phyloP scores from a whole-genome alignment of 2,329 filamentous ascomycete genomes.

The Lomentospora prolificans region DNA sequence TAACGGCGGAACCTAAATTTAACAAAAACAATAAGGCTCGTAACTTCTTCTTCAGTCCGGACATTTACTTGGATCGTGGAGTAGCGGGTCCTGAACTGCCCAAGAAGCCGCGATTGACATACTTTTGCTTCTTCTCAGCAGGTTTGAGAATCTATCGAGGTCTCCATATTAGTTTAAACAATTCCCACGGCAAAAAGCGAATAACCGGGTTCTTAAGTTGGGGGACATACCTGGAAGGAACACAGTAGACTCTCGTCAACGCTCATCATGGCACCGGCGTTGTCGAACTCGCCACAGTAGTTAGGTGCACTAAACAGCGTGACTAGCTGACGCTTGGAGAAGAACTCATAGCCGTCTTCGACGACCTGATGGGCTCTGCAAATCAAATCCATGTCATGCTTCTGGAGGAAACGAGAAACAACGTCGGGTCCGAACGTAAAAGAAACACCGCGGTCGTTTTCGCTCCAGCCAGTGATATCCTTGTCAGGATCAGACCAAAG shows the following conservation, averaged over 20 bases:
- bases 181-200: no score
- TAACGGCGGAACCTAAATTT: conserved; percentile 96
- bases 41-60: conserved; percentile 34
- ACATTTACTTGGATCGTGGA: conserved; percentile 12
- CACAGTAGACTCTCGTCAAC: conserved; percentile 97
- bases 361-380: conserved; percentile 98
- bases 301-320: conserved; percentile 97
- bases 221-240: conserved; percentile 77
- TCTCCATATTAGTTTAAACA: no score
- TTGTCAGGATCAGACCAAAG: conserved; percentile 99
- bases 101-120: conserved; percentile 69
- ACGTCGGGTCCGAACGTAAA: conserved; percentile 98
- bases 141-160: conserved; percentile 99
- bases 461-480: conserved; percentile 98
- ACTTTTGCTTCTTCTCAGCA: conserved; percentile 99
- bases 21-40: conserved; percentile 54
- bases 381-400: conserved; percentile 99
- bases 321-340: conserved; percentile 94
- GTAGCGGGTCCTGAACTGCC: conserved; percentile 25
- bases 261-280: conserved; percentile 99
- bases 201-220: neutral
- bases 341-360: conserved; percentile 99
- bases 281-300: conserved; percentile 99
- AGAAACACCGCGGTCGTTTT: conserved; percentile 96
- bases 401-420: conserved; percentile 92